Conservation (phyloP, 495 filamentous ascomycete species). For the Polyplosphaeria fusca region DNA sequence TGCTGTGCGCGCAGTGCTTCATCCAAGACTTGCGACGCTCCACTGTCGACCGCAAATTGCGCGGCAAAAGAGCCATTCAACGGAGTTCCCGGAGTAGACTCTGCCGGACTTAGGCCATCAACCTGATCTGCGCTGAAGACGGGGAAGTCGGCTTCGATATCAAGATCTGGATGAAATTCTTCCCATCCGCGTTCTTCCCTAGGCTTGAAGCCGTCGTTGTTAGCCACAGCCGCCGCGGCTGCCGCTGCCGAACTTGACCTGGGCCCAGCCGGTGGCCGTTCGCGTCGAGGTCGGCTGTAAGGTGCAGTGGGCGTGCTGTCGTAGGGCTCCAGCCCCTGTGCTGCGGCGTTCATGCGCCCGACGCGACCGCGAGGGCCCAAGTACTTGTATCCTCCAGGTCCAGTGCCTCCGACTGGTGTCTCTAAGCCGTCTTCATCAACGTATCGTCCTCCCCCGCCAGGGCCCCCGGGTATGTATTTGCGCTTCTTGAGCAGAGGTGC, state of each 20-base stretch:
- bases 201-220: conserved; percentile 93
- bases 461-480: conserved; percentile 43
- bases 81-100: conserved; percentile 26
- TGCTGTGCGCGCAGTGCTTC: conserved; percentile 29
- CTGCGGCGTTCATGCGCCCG: conserved; percentile 43
- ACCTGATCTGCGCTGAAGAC: conserved; percentile 81
- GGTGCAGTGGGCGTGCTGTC: conserved; percentile 50
- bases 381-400: conserved; percentile 47
- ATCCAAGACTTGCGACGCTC: conserved; percentile 29
- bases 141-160: conserved; percentile 73
- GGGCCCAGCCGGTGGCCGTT: conserved; percentile 49
- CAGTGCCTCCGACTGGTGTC: conserved; percentile 48
- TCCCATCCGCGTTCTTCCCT: conserved; percentile 95
- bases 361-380: conserved; percentile 46
- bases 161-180: conserved; percentile 92
- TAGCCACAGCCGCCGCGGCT: conserved; percentile 76
- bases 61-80: conserved; percentile 16
- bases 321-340: conserved; percentile 45
- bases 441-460: conserved; percentile 43
- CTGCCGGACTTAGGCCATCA: conserved; percentile 56
- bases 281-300: conserved; percentile 52
- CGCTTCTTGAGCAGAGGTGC: conserved; percentile 36
- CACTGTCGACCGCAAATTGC: conserved; percentile 27
- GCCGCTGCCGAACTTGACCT: conserved; percentile 78
- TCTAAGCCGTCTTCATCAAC: conserved; percentile 40